Conservation (phyloP, 2,329 filamentous ascomycete species). For the Mycosphaerella sp. region DNA sequence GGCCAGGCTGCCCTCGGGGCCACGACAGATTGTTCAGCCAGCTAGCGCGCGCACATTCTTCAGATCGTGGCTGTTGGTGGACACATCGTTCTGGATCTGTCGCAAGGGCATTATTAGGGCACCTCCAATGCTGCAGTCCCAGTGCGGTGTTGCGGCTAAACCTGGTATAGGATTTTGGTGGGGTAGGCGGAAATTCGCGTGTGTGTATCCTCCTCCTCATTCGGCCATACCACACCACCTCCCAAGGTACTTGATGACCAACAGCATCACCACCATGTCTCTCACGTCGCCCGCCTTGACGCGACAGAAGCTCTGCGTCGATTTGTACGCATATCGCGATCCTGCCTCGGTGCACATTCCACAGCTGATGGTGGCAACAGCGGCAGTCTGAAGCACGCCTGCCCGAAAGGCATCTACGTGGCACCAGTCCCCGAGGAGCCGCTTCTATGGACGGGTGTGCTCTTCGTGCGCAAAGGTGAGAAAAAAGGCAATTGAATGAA, state of each 20-base stretch:
- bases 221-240: neutral
- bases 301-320: conserved; percentile 69
- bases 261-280: conserved; percentile 14
- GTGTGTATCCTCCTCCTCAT: neutral
- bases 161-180: neutral
- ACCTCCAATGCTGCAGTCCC: neutral
- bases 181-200: neutral
- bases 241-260: neutral
- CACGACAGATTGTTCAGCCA: too few species aligned
- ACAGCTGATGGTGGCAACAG: conserved; percentile 13
- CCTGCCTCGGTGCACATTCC: neutral
- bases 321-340: conserved; percentile 56
- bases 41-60: too few species aligned
- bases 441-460: conserved; percentile 77
- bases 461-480: conserved; percentile 83
- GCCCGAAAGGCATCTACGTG: conserved; percentile 81
- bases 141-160: neutral
- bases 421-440: conserved; percentile 75
- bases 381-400: conserved; percentile 48
- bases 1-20: too few species aligned
- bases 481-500: neutral
- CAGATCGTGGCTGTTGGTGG: neutral
- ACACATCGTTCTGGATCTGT: neutral
- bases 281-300: conserved; percentile 43
- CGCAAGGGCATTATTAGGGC: neutral